These are phyloP conservation scores for Ceriops decandra DNA, from an alignment of 345 rosid species.

Conservation along the genomic window DNA sequence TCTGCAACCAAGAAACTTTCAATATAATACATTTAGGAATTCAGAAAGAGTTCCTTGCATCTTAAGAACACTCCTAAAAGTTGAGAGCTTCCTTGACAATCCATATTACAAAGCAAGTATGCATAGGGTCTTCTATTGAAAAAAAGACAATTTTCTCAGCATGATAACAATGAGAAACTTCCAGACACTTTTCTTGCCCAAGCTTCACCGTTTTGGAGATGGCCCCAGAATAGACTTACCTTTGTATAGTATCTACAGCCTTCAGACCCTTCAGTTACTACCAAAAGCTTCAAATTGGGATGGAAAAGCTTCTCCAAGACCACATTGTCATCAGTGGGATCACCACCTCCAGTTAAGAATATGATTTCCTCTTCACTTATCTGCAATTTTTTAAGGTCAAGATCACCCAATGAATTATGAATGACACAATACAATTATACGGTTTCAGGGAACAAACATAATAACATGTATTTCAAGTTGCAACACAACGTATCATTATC, in stretches of 20 bases:
- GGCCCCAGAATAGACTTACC: conserved; percentile 33
- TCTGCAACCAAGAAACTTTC: not conserved
- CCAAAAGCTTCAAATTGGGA: conserved; percentile 75
- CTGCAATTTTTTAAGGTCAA: conserved; percentile 32
- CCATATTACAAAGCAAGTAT: too few species aligned
- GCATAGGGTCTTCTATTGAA: too few species aligned
- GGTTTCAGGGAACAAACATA: too few species aligned
- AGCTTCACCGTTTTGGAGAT: not conserved
- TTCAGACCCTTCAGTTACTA: conserved; percentile 83
- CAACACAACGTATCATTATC: too few species aligned
- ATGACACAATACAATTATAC: too few species aligned
- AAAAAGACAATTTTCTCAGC: too few species aligned
- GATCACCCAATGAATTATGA: not conserved
- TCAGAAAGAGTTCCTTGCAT: not conserved
- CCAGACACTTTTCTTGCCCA: too few species aligned
- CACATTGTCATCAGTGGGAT: conserved; percentile 34
- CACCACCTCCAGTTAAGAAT: conserved; percentile 43
- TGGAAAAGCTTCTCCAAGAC: conserved; percentile 56
- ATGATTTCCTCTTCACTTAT: conserved; percentile 89
- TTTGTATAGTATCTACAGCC: conserved; percentile 95
- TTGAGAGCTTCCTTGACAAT: too few species aligned
- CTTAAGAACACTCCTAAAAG: too few species aligned
- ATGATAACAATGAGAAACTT: too few species aligned
- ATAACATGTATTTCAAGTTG: too few species aligned
- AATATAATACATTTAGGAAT: not conserved